These are phyloP conservation scores for Phytophthora boehmeriae DNA, from an alignment of 352 stramenopile species.

Conservation along the genomic window DNA sequence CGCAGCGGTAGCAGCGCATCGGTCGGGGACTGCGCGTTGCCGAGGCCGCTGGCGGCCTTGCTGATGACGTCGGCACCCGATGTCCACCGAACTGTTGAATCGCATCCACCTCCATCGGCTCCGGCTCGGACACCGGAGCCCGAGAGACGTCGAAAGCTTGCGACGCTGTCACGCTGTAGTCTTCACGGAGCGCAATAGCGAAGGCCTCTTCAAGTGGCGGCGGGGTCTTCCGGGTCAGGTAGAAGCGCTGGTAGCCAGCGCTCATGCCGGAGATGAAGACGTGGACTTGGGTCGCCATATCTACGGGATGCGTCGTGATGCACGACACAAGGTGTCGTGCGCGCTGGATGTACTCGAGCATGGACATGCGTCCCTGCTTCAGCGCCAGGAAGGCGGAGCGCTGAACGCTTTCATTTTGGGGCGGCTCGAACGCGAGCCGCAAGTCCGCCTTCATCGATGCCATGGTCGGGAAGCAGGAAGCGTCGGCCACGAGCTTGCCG, in stretches of 20 bases:
- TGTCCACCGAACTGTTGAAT: background rate
- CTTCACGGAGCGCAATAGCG: conserved; percentile 13
- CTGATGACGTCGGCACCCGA: background rate
- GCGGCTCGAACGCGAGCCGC: too few relatives aligned
- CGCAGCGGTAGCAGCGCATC: conserved; percentile 5
- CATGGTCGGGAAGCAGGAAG: conserved; percentile 14
- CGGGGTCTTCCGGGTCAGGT: conserved; percentile 18
- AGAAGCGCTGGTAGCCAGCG: conserved; percentile 21
- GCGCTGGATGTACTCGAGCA: conserved; percentile 27
- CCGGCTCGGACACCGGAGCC: background rate
- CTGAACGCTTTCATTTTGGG: conserved; percentile 21
- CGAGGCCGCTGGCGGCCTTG: background rate
- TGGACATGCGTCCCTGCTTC: conserved; percentile 17
- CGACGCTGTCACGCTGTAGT: conserved; percentile 20
- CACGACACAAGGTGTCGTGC: conserved; percentile 27
- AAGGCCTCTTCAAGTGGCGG: conserved; percentile 16
- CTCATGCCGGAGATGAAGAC: conserved; percentile 30
- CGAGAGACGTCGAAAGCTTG: conserved; percentile 5
- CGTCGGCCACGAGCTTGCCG: conserved; percentile 16
- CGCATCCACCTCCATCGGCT: conserved; percentile 9
- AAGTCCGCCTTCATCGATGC: conserved; percentile 5
- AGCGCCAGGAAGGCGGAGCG: conserved; percentile 13
- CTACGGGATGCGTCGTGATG: too few relatives aligned
- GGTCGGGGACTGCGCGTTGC: background rate
- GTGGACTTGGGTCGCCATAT: conserved; percentile 28